Conservation (phyloP, 495 filamentous ascomycete genomes). For the Penicillium lividum region DNA sequence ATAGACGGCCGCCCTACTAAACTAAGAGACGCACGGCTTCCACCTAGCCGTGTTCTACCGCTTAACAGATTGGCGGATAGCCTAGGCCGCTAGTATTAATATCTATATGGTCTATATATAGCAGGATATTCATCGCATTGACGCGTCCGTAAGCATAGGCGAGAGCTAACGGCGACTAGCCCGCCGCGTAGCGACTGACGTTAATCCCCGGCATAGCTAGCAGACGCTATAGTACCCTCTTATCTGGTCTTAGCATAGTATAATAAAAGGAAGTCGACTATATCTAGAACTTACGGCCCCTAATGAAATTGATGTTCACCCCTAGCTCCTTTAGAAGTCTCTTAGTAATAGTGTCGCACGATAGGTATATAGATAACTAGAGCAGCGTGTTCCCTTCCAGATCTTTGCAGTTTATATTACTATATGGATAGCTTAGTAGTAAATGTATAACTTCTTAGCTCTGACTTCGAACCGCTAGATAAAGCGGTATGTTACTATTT, state of each 20-base stretch:
- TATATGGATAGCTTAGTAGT: constrained; percentile 6
- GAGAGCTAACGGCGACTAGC: constrained; percentile 14
- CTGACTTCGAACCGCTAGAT: constrained; percentile 14
- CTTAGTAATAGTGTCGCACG: constrained; percentile 8
- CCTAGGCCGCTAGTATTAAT: no score
- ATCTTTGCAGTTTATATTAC: constrained; percentile 9
- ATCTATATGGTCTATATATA: no score
- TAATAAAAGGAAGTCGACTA: constrained; percentile 14
- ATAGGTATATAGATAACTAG: constrained; percentile 15
- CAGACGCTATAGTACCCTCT: constrained; percentile 8
- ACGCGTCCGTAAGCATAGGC: no score
- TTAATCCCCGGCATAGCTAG: constrained; percentile 10
- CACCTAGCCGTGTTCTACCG: no score
- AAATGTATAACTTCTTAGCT: constrained; percentile 11
- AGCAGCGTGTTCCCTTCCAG: constrained; percentile 16
- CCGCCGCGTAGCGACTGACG: constrained; percentile 8
- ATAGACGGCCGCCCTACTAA: no score
- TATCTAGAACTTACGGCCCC: constrained; percentile 4
- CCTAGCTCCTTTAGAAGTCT: constrained; percentile 9
- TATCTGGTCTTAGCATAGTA: constrained; percentile 9
- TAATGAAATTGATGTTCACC: constrained; percentile 14
- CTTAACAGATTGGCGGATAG: no score
- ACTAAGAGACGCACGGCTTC: no score
- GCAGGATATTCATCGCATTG: no score
- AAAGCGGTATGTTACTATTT: constrained; percentile 12